Base-by-base conservation (phyloP, 768 basidiomycete genomes). In the Mycena epipterygia region DNA sequence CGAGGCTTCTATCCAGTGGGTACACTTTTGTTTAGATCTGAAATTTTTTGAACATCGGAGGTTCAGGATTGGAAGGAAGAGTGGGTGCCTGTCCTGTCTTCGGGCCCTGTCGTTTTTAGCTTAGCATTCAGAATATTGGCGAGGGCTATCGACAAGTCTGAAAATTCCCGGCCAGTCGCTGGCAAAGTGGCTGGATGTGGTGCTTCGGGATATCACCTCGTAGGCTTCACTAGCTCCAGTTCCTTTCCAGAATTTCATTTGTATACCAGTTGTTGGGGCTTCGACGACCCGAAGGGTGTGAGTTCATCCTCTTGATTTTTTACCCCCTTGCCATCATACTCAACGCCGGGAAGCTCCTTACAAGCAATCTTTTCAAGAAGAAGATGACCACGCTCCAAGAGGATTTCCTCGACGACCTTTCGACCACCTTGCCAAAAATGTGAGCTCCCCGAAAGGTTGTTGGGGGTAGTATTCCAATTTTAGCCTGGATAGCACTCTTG, bases 211-310 rank as follows among this genome's bases (percentile, higher is more conserved):
- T 44, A 17, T 58, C 7, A 11, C 42, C 39, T 42, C 39, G 57
- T 58, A 30, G 9, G 57, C 39, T 1, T 42, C 19, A 44, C 41
- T 42, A 16, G 6, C 14, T 51, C 5, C 39, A 4, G 5, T 39
- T 58, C 4, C 9, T 25, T 2, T 13, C 30, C 37, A 14, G 27
- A 58, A 25, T 21, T 44, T 41, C 39, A 29, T 58, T 27, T n/a
- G n/a, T n/a, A n/a, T n/a, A n/a, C n/a, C n/a, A 58, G 57, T 58
- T 58, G 57, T n/a, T 58, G 57, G 57, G 57, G 57, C 17, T 58
- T 58, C 57, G 57, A 56, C 35, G 53, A 58, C 41, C 57, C 57
- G 2, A 39, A 58, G 27, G 39, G 41, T 42, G 57, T 58, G 42
- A 42, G 57, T 17, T 13, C 14, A 13, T 1, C 57, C 25, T 5